A percentile compares a stretch with the other conserved stretches of the same genome.
These are phyloP conservation scores for Epicoccum sorghinum DNA, from an alignment of 2,329 filamentous ascomycete genomes.

Conservation along the genomic window DNA sequence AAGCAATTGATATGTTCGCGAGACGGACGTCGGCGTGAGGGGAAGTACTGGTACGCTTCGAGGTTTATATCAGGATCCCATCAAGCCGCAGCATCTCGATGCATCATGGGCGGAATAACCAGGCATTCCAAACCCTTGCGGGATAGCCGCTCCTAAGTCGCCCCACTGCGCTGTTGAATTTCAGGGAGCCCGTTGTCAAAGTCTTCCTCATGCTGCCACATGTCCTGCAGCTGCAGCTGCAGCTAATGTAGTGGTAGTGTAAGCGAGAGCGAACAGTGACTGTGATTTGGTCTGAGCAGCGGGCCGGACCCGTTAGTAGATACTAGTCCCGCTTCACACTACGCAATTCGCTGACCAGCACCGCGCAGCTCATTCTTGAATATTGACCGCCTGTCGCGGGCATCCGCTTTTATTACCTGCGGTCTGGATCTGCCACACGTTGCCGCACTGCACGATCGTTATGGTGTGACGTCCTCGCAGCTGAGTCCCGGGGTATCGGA, in stretches of 20 bases:
- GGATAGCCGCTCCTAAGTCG: slow-evolving; percentile 39
- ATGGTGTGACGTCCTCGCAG: slow-evolving; percentile 28
- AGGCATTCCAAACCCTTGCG: slow-evolving; percentile 40
- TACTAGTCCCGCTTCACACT: slow-evolving; percentile 35
- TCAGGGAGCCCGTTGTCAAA: slow-evolving; percentile 45
- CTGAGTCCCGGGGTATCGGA: background rate
- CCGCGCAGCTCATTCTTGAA: slow-evolving; percentile 15
- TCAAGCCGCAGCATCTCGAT: slow-evolving; percentile 31
- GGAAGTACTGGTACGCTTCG: slow-evolving; percentile 27
- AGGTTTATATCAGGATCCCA: slow-evolving; percentile 43
- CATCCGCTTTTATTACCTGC: slow-evolving; percentile 28
- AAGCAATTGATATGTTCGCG: background rate
- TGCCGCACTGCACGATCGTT: slow-evolving; percentile 32
- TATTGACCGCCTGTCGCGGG: slow-evolving; percentile 30
- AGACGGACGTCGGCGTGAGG: slow-evolving; percentile 16
- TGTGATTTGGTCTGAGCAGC: slow-evolving; percentile 38
- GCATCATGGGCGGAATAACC: slow-evolving; percentile 33
- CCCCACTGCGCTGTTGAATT: slow-evolving; percentile 44
- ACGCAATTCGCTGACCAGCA: slow-evolving; percentile 26
- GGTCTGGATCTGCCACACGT: slow-evolving; percentile 35
- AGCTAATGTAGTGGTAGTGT: slow-evolving; percentile 41
- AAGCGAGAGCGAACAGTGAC: slow-evolving; percentile 35
- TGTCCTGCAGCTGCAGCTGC: slow-evolving; percentile 50
- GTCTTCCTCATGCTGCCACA: slow-evolving; percentile 47
- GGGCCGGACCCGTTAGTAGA: slow-evolving; percentile 38